phyloP scores from a whole-genome alignment of 257 asterid genomes.

The Coffea canephora region DNA sequence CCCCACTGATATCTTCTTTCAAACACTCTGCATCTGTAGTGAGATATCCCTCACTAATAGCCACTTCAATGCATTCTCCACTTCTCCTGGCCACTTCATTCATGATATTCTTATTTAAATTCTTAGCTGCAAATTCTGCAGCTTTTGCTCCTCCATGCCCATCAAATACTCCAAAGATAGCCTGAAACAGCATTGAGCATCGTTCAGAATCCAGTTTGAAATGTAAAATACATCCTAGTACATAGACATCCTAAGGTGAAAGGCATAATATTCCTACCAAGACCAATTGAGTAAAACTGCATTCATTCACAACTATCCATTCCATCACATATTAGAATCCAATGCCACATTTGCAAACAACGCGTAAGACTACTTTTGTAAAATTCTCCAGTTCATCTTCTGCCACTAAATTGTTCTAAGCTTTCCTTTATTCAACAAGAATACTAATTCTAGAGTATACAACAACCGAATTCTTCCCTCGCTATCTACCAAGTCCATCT shows the following conservation, averaged over 20 bases:
- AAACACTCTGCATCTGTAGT: constrained; percentile 61
- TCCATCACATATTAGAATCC: neutral
- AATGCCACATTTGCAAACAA: too few species aligned
- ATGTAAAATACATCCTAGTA: neutral
- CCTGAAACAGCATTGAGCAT: constrained; percentile 41
- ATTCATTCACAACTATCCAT: neutral
- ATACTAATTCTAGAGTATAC: neutral
- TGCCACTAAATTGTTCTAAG: neutral
- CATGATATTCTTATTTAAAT: constrained; percentile 46
- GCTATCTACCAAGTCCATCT: too few species aligned
- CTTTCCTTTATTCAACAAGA: neutral
- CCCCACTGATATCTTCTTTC: constrained; percentile 54
- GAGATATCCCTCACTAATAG: constrained; percentile 63
- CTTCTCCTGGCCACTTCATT: constrained; percentile 36
- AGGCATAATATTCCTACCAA: neutral
- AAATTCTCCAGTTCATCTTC: neutral
- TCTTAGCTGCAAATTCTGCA: constrained; percentile 63
- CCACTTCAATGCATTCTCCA: constrained; percentile 43
- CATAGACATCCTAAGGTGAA: neutral
- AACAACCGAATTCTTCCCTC: too few species aligned
- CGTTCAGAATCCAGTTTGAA: neutral
- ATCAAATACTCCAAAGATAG: constrained; percentile 74
- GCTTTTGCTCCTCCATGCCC: constrained; percentile 80
- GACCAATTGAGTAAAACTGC: neutral
- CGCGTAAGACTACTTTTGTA: too few species aligned